These are phyloP conservation scores for Linderniella brevidens DNA, from an alignment of 257 asterid genomes.

Conservation along the genomic window DNA sequence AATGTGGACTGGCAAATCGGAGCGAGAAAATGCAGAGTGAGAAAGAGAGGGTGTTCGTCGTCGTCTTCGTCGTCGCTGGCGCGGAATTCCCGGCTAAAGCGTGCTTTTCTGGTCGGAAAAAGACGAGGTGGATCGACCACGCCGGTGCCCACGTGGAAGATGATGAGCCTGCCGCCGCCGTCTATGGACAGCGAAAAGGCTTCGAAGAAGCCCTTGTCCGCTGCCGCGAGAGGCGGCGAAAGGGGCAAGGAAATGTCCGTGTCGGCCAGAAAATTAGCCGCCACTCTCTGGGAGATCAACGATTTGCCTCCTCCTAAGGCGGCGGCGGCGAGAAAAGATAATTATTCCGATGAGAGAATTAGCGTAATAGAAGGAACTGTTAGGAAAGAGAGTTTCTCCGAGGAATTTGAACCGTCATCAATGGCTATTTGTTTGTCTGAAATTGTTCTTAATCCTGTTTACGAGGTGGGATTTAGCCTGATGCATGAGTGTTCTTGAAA, in stretches of 20 bases:
- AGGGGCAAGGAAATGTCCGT: conserved; percentile 34
- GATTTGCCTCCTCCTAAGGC: conserved; percentile 22
- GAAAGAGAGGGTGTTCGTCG: conserved; percentile 72
- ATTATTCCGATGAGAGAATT: too few relatives aligned
- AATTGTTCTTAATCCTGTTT: conserved; percentile 38
- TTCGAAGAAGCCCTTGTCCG: conserved; percentile 15
- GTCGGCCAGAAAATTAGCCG: conserved; percentile 73
- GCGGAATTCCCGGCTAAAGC: conserved; percentile 47
- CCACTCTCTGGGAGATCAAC: conserved; percentile 78
- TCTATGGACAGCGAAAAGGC: conserved; percentile 30
- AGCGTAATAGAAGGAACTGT: too few relatives aligned
- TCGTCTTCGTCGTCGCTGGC: conserved; percentile 65
- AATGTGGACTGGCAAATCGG: conserved; percentile 43
- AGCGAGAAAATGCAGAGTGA: conserved; percentile 55
- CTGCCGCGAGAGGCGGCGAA: conserved; percentile 26
- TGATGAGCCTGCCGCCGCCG: conserved; percentile 50
- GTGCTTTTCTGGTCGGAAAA: conserved; percentile 62
- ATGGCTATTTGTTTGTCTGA: conserved; percentile 19
- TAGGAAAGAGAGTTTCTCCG: too few relatives aligned
- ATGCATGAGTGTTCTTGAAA: conserved; percentile 1
- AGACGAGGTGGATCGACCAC: conserved; percentile 57
- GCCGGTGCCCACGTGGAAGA: conserved; percentile 73
- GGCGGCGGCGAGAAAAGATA: too few relatives aligned
- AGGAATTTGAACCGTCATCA: too few relatives aligned
- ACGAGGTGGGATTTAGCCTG: conserved; percentile 38